Conservation (phyloP, 192 early-diverging fungal genomes). For the Coemansia sp. region DNA sequence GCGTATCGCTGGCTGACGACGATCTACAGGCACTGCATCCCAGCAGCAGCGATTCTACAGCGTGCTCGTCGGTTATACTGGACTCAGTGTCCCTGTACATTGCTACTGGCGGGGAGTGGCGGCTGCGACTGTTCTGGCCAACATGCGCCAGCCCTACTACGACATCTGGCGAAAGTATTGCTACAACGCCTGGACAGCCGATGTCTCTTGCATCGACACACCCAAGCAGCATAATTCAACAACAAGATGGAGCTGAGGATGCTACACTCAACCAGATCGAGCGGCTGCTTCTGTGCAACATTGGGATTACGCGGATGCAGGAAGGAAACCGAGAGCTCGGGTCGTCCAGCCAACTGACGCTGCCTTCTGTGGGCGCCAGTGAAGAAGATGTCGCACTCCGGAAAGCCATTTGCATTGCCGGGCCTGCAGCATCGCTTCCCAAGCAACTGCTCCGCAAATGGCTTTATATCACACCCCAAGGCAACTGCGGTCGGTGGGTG, state of each 20-base stretch:
- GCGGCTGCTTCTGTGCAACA: slow-evolving; percentile 23
- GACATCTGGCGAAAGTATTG: background rate
- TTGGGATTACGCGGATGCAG: slow-evolving; percentile 18
- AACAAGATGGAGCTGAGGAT: background rate
- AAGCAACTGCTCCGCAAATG: slow-evolving; percentile 10
- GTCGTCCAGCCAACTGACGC: background rate
- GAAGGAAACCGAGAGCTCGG: slow-evolving; percentile 8
- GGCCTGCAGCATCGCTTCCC: slow-evolving; percentile 25
- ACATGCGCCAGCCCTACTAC: slow-evolving; percentile 13
- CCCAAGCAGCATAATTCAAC: background rate
- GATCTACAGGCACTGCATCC: background rate
- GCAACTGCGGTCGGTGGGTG: slow-evolving; percentile 14
- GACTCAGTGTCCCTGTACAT: background rate
- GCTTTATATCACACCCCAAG: slow-evolving; percentile 5
- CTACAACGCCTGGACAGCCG: background rate
- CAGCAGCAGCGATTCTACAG: background rate
- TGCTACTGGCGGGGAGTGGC: background rate
- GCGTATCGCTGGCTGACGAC: slow-evolving; percentile 6
- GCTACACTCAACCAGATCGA: slow-evolving; percentile 28
- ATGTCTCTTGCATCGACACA: background rate
- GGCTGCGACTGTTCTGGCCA: slow-evolving; percentile 26
- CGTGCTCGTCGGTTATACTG: slow-evolving; percentile 7
- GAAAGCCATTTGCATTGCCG: slow-evolving; percentile 10
- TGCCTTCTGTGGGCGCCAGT: background rate
- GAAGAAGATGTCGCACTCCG: slow-evolving; percentile 8